phyloP scores from a whole-genome alignment of 179 eudicot genomes.

The Drosera spatulata region DNA sequence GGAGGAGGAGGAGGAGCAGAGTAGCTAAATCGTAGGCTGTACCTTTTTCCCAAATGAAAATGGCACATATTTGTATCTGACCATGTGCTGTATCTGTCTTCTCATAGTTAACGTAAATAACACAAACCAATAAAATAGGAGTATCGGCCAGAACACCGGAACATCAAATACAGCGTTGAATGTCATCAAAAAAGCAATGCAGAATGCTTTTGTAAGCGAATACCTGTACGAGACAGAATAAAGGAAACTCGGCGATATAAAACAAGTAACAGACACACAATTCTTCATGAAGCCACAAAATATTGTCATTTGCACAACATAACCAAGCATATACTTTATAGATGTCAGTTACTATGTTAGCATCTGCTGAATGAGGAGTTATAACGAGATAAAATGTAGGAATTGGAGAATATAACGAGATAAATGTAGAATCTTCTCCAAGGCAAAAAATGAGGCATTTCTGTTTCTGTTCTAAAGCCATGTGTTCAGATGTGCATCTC shows the following conservation, averaged over 20 bases:
- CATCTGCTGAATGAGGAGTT: too few relatives aligned
- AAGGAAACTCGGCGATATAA: background rate
- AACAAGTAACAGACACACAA: too few relatives aligned
- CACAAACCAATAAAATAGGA: constrained; percentile 76
- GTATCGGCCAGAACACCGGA: constrained; percentile 90
- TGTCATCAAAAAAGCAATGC: constrained; percentile 69
- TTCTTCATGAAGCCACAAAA: too few relatives aligned
- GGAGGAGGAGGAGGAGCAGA: background rate
- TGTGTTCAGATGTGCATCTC: too few relatives aligned
- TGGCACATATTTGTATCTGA: constrained; percentile 67
- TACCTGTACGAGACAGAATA: constrained; percentile 29
- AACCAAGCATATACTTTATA: too few relatives aligned
- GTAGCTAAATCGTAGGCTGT: background rate
- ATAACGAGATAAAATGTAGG: too few relatives aligned
- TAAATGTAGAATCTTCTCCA: too few relatives aligned
- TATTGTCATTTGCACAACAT: too few relatives aligned
- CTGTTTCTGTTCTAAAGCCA: too few relatives aligned
- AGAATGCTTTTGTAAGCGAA: constrained; percentile 73
- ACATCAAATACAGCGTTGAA: constrained; percentile 71
- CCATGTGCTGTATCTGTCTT: constrained; percentile 74
- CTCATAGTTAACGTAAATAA: constrained; percentile 68
- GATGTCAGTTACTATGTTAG: too few relatives aligned
- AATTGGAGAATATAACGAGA: too few relatives aligned
- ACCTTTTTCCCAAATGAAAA: constrained; percentile 77
- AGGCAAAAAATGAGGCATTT: too few relatives aligned